Conservation (phyloP, 192 early-diverging fungal species). For the Coemansia sp. region DNA sequence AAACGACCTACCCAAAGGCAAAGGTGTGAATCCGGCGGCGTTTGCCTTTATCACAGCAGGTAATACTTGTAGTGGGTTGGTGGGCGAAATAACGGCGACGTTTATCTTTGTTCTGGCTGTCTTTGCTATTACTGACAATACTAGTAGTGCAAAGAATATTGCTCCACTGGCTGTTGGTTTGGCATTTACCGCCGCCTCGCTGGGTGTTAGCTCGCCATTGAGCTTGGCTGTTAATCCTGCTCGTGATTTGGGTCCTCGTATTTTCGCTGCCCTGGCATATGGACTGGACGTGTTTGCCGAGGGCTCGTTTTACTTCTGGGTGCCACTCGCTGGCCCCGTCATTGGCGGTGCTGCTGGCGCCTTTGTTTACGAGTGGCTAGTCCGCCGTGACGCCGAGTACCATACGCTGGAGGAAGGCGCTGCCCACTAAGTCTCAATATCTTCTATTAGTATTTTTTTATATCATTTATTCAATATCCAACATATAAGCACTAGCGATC, state of each 20-base stretch:
- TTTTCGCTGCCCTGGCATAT: constrained; percentile 67
- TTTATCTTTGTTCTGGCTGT: constrained; percentile 64
- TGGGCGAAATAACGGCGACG: constrained; percentile 63
- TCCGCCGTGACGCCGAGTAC: constrained; percentile 47
- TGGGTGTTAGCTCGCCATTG: constrained; percentile 61
- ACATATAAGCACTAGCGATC: constrained; percentile 28
- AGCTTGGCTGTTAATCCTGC: constrained; percentile 70
- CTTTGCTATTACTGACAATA: constrained; percentile 61
- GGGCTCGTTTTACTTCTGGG: constrained; percentile 65
- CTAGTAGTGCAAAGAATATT: constrained; percentile 52
- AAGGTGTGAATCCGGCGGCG: constrained; percentile 29
- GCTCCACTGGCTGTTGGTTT: constrained; percentile 63
- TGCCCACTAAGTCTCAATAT: background rate
- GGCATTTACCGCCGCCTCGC: constrained; percentile 57
- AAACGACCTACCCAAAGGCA: constrained; percentile 2
- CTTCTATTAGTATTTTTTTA: background rate
- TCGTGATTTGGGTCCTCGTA: constrained; percentile 75
- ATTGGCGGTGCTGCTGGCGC: constrained; percentile 62
- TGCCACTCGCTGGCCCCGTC: constrained; percentile 68
- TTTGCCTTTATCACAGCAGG: constrained; percentile 41
- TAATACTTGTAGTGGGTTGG: constrained; percentile 24
- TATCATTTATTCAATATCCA: background rate
- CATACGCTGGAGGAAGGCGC: constrained; percentile 41
- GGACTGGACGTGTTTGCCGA: constrained; percentile 65
- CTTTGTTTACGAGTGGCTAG: constrained; percentile 61